Evolutionary conservation across 2,329 filamentous ascomycete species (phyloP).

Genomic region (Epichloe gansuensis): DNA sequence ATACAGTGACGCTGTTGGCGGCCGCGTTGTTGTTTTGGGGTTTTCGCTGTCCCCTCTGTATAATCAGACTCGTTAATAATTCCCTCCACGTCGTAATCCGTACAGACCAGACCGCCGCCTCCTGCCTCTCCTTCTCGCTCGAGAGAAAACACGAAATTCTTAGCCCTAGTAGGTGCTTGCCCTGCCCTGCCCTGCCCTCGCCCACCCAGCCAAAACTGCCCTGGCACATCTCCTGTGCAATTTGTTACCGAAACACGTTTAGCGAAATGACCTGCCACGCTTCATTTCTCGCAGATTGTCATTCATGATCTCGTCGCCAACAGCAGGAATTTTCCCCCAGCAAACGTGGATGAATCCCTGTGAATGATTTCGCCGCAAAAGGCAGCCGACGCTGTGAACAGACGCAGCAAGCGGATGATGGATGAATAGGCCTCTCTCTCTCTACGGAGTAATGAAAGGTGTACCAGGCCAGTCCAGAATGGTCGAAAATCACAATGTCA

Average conservation of each 20-base stretch:
- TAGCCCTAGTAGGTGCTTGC: neutral
- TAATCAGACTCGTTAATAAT: no score
- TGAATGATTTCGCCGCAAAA: neutral
- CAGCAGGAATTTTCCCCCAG: neutral
- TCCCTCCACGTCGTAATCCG: no score
- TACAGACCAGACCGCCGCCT: no score
- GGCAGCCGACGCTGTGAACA: neutral
- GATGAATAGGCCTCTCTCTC: no score
- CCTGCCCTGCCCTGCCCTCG: neutral
- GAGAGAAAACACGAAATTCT: no score
- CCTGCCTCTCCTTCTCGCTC: neutral
- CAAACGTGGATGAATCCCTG: neutral
- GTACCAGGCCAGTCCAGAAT: no score
- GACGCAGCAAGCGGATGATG: no score
- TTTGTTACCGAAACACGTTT: slow-evolving; percentile 19
- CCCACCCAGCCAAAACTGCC: neutral
- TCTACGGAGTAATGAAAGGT: no score
- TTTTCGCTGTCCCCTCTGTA: no score
- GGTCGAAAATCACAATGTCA: no score
- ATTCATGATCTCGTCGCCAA: neutral
- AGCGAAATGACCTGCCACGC: slow-evolving; percentile 20
- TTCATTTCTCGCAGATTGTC: neutral
- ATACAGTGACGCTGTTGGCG: no score
- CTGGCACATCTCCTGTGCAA: slow-evolving; percentile 14
- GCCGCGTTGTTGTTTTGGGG: no score